Conservation (phyloP, 2,329 filamentous ascomycete genomes). For the Blastomyces gilchristii region DNA sequence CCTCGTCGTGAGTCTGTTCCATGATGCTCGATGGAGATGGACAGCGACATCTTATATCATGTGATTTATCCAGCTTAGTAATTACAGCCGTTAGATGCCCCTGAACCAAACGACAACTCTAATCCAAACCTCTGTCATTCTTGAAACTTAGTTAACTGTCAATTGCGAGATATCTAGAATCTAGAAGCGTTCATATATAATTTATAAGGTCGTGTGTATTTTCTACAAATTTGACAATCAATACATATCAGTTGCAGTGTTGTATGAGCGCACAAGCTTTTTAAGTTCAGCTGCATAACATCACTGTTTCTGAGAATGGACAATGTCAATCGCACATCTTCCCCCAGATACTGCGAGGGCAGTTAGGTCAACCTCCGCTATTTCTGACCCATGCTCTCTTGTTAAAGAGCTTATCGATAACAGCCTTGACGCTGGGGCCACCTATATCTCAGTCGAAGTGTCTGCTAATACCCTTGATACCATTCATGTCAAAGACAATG, state of each 20-base stretch:
- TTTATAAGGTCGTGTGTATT: neutral
- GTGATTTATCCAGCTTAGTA: neutral
- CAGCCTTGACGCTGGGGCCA: slow-evolving; percentile 53
- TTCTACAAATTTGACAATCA: neutral
- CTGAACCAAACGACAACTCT: neutral
- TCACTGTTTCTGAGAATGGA: neutral
- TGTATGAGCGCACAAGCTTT: neutral
- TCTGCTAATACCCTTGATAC: slow-evolving; percentile 48
- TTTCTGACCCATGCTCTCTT: slow-evolving; percentile 47
- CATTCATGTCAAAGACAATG: slow-evolving; percentile 56
- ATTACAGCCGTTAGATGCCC: neutral
- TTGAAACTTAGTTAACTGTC: neutral
- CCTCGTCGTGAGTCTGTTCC: neutral
- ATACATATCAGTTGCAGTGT: neutral
- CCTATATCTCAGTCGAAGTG: slow-evolving; percentile 49
- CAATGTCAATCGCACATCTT: slow-evolving; percentile 39
- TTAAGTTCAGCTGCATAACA: neutral
- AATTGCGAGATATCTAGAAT: neutral
- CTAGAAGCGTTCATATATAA: neutral
- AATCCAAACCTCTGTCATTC: neutral
- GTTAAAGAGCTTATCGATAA: slow-evolving; percentile 60
- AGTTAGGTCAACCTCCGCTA: slow-evolving; percentile 48
- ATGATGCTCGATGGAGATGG: no score
- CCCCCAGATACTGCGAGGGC: slow-evolving; percentile 37
- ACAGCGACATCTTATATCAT: neutral